A percentile compares a stretch with the other conserved stretches of the same genome.
phyloP scores from a whole-genome alignment of 176 grass and related monocot genomes.

The Tuctoria greenei region DNA sequence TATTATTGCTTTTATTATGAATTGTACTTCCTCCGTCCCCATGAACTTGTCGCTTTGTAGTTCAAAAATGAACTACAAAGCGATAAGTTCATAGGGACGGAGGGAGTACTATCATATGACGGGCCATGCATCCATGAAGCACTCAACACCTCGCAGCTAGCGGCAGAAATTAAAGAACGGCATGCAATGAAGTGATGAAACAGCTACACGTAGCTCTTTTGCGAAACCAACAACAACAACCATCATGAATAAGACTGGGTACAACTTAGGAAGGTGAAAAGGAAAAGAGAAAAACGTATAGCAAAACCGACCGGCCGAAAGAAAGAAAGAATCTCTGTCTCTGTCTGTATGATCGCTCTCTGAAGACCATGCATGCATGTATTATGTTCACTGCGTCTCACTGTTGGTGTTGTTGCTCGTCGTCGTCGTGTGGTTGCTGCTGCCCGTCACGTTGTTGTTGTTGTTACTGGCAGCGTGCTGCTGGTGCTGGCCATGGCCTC shows the following conservation, averaged over 20 bases:
- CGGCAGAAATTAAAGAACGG: background rate
- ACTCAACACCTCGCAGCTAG: too few species aligned
- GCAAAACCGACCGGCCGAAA: background rate
- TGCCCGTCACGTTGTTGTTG: constrained; percentile 37
- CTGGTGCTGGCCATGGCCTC: background rate
- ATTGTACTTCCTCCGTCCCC: too few species aligned
- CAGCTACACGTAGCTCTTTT: background rate
- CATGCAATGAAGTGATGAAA: background rate
- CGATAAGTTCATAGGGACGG: too few species aligned
- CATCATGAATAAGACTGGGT: background rate
- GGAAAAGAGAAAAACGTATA: background rate
- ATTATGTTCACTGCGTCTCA: constrained; percentile 36
- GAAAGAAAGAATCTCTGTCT: background rate
- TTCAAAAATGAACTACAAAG: too few species aligned
- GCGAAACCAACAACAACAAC: background rate
- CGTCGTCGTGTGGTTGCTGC: constrained; percentile 21
- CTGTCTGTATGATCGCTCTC: background rate
- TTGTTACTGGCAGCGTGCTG: constrained; percentile 27
- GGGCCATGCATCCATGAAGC: too few species aligned
- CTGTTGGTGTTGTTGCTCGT: constrained; percentile 53
- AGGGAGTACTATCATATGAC: too few species aligned
- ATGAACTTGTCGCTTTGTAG: too few species aligned
- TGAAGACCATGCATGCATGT: background rate
- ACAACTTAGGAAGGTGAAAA: too few species aligned
- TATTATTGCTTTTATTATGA: too few species aligned